Base-by-base conservation (phyloP, 139 green algal species). In the Chlamydomonas schloesseri region DNA sequence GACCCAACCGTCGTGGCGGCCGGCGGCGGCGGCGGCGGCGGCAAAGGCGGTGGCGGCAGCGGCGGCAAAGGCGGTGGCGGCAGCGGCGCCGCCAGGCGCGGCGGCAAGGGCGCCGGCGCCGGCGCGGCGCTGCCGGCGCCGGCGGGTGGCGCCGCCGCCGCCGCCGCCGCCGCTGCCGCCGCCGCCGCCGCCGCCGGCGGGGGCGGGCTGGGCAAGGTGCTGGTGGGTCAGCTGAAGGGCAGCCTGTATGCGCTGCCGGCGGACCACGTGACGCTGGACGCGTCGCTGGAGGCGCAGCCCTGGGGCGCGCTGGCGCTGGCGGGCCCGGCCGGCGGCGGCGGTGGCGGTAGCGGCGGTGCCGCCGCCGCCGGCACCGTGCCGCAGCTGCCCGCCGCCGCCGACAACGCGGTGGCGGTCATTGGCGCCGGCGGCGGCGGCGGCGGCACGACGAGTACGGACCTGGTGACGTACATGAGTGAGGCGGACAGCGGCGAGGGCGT, bases 191-290 rank as follows among this genome's bases (percentile, higher is more conserved):
- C 42, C 42, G 42, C 6, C 42, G 8, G 65, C 29, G 65, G 65
- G 28, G 65, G 29, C 11, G 65, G 65, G 47, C 70, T 53, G 28
- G 73, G 60, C 46, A 58, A 42, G 11, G 89, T 95, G 71, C 76
- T 96, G 71, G 89, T 95, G 21, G 93, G 90, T 31, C 37, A 84
- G 14, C 68, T 93, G 28, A 31, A 62, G 9, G 90, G 92, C 53
- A 93, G 85, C 65, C 62, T 94, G 79, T 96, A 94, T 71, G 95
- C 88, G 29, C 64, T 97, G 68, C 93, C 93, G 50, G 89, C 91
- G 46, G 88, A 94, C 46, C 88, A 93, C 65, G 69, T 94, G 46
- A 31, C 90, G 23, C 31, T 93, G 29, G 89, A 89, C 24, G 89
- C 53, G 29, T n/a, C 60, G 18, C 24, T n/a, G 60, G 26, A 71